phyloP scores from a whole-genome alignment of 257 asterid genomes.

The Solanum medicagineum region DNA sequence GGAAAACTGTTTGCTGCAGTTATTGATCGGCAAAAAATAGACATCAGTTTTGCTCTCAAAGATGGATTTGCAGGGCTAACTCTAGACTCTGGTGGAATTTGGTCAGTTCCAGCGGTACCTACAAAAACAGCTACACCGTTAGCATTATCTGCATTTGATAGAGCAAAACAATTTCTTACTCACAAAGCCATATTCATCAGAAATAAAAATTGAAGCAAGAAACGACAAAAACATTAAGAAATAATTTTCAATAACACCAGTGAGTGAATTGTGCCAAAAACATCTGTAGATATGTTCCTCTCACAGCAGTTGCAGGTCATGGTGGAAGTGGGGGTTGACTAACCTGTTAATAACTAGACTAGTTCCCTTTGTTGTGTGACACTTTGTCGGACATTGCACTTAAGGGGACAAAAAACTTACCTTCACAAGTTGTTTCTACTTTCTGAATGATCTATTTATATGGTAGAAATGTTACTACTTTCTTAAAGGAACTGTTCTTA shows the following conservation, averaged over 20 bases:
- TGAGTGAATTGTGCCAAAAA: neutral
- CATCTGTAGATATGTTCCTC: neutral
- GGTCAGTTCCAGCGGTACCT: conserved; percentile 62
- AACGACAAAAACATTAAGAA: neutral
- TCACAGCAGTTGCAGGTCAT: neutral
- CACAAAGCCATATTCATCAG: neutral
- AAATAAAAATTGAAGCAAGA: neutral
- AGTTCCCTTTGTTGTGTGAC: neutral
- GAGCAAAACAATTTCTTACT: neutral
- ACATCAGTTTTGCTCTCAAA: conserved; percentile 67
- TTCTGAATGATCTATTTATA: neutral
- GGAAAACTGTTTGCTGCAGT: conserved; percentile 92
- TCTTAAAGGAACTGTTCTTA: neutral
- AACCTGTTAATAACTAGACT: neutral
- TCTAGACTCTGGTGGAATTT: conserved; percentile 53
- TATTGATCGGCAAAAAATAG: conserved; percentile 83
- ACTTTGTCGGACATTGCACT: neutral
- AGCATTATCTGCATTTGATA: neutral
- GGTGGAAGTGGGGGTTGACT: neutral
- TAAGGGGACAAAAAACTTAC: neutral
- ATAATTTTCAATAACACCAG: neutral
- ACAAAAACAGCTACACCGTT: conserved; percentile 9
- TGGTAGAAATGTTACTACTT: neutral
- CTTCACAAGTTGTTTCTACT: neutral
- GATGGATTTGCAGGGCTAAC: conserved; percentile 57